Evolutionary conservation across 1,284 basidiomycete genomes (phyloP), one percentile per base, ranked within the genome.

Genomic region (Flammula alnicola): DNA sequence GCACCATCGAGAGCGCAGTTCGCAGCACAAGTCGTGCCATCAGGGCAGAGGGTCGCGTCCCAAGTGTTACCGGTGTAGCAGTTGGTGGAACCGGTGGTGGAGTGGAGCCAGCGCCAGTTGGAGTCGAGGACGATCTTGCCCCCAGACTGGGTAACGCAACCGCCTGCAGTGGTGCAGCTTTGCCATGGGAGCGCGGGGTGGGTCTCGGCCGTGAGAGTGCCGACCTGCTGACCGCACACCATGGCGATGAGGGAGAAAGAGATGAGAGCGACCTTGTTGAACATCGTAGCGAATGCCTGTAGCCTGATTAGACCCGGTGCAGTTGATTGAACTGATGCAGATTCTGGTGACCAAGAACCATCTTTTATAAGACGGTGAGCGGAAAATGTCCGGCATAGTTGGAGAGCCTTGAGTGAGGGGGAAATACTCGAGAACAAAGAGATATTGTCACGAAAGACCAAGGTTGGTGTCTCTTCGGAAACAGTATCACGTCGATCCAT

Each of bases 101-200:
- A 61, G 65, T 78, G 76, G n/a, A 72, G 51, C 75, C 75, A 76
- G 53, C 74, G 74, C 74, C 75, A 78, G 66, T 77, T 77, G 47
- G 74, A 57, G 58, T 78, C 75, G 54, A 77, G 67, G n/a, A 70
- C 69, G 49, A 77, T 59, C 36, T 58, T 55, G n/a, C 65, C 63
- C 32, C 52, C 62, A n/a, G 64, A 64, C 14, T 50, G 46, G 32
- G 56, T 55, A 3, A 38, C 29, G 64, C 74, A 76, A 41, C 62
- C 57, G 44, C 73, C 70, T 17, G 58, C 38, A 16, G 64, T 56
- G 16, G 70, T 70, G 60, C 73, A 75, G 26, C 54, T 58, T 49
- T 68, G 60, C 52, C 62, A 63, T 33, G 65, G 56, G 44, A 75
- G 64, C n/a, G 61, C 29, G 17, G 74, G 73, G 62, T 76, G 73